Base-by-base conservation (phyloP, 805 yeast genomes). In the Metschnikowia amazonensis region DNA sequence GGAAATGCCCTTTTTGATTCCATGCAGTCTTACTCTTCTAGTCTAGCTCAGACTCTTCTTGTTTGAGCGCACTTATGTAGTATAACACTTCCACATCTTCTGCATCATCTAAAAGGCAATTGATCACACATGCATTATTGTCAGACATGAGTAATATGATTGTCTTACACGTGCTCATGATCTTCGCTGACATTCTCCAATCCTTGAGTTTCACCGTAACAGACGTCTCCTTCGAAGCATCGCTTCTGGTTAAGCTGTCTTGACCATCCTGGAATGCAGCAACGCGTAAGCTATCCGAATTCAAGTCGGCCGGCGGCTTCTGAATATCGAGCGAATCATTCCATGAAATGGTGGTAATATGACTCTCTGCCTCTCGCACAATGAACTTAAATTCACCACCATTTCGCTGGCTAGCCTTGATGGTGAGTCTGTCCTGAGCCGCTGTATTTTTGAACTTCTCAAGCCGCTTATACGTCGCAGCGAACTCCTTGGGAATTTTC, bases 61-160 rank as follows among this genome's bases (percentile, higher is more conserved):
- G 48, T 28, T 36, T 40, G 14, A 54, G 48, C n/a, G 52, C 80
- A 48, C 65, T 67, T 20, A 85, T 74, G 58, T 79, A 83, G 59
- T 81, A 86, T 7, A 81, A 70, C 18, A 86, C 74, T 55, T 83
- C 86, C 20, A 84, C 82, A 23, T 77, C 79, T 40, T 80, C 82
- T 25, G 76, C 74, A 42, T 81, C 82, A 47, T 84, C 88, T 28
- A 86, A 60, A 46, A 77, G 71, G 52, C 90, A 82, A 58, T 83
- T 87, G 37, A 86, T 65, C 0, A 82, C 81, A 47, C 86, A 75
- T 2, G 81, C 81, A 45, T 79, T 79, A 34, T 72, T 68, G 18
- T 80, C 76, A 7, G 81, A 71, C 21, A 86, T 67, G 28, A 82
- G 74, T 34, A 86, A 59, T 7, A 83, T 75, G 41, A 82, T 77